A percentile compares a stretch with the other conserved stretches of the same genome.
Evolutionary conservation across 441 rosid species (phyloP).

Genomic region (Flueggea neowawraea): DNA sequence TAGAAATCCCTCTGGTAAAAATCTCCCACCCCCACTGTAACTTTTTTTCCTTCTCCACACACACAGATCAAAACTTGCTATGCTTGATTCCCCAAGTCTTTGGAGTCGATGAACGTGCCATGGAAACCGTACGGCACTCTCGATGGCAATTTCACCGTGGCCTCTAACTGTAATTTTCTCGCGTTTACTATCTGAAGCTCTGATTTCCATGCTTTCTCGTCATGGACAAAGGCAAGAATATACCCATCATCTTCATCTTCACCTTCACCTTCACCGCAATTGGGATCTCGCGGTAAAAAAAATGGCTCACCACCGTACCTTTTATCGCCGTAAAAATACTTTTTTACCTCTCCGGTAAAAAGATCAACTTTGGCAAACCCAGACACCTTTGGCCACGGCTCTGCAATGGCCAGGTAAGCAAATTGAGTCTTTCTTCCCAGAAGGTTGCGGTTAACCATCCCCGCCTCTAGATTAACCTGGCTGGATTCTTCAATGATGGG

Average conservation of each 20-base stretch:
- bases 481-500: slow-evolving; percentile 32
- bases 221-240: slow-evolving; percentile 62
- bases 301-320: slow-evolving; percentile 75
- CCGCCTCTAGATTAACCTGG: slow-evolving; percentile 64
- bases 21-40: slow-evolving; percentile 3
- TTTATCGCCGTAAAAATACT: slow-evolving; percentile 48
- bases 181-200: slow-evolving; percentile 72
- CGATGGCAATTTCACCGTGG: slow-evolving; percentile 57
- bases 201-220: slow-evolving; percentile 58
- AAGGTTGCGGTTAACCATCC: slow-evolving; percentile 70
- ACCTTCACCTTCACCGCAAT: slow-evolving; percentile 28
- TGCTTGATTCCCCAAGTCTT: slow-evolving; percentile 41
- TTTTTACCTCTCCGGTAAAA: slow-evolving; percentile 45
- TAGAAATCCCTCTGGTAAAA: slow-evolving; percentile 47
- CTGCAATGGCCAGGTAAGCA: slow-evolving; percentile 73
- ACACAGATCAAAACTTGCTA: slow-evolving; percentile 1
- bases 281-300: slow-evolving; percentile 40
- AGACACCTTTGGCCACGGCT: slow-evolving; percentile 77
- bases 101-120: slow-evolving; percentile 64
- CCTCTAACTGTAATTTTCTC: slow-evolving; percentile 45
- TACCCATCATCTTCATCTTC: slow-evolving; percentile 74
- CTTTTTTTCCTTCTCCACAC: not conserved
- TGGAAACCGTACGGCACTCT: slow-evolving; percentile 86
- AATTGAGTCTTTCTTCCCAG: slow-evolving; percentile 59
- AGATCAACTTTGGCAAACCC: slow-evolving; percentile 81